phyloP scores from a whole-genome alignment of 2,329 filamentous ascomycete species.

The Cercospora brassicicola region DNA sequence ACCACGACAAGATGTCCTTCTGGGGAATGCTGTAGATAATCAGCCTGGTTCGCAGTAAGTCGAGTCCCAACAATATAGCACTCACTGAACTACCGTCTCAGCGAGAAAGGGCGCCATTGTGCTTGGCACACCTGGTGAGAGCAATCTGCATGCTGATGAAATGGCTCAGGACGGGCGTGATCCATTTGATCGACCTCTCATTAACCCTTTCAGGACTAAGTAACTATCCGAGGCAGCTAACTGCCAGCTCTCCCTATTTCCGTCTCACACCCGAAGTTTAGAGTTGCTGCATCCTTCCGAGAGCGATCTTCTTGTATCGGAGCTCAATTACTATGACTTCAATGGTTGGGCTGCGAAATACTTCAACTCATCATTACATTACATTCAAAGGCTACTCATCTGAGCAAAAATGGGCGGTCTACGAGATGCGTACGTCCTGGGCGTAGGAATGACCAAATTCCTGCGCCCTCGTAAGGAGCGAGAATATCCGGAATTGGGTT shows the following conservation, averaged over 20 bases:
- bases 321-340: background rate
- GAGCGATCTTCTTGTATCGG: background rate
- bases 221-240: background rate
- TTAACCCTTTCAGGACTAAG: background rate
- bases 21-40: no score
- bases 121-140: no score
- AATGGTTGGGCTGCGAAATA: background rate
- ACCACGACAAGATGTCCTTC: no score
- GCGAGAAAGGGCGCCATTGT: no score
- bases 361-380: background rate
- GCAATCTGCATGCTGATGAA: no score
- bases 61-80: no score
- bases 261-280: background rate
- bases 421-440: conserved; percentile 69
- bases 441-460: conserved; percentile 98
- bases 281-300: background rate
- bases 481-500: conserved; percentile 67
- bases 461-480: conserved; percentile 68
- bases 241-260: background rate
- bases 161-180: no score
- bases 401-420: background rate
- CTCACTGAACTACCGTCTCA: no score
- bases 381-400: background rate
- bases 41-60: no score
- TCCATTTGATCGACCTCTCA: background rate